These are phyloP conservation scores for Saccharomyces eubayanus DNA, from an alignment of 805 yeast species.

Conservation along the genomic window DNA sequence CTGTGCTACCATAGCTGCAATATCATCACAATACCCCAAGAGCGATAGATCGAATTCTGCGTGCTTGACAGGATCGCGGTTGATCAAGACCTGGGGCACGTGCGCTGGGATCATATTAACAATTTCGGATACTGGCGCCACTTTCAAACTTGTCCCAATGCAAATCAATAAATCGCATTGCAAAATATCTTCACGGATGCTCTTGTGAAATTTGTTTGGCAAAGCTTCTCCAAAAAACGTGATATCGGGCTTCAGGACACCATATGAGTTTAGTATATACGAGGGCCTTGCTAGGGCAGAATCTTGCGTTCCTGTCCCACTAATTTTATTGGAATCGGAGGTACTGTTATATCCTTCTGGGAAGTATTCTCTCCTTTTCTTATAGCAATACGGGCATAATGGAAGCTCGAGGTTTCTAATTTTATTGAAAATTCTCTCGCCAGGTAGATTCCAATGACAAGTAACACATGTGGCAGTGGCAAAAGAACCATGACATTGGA, in stretches of 20 bases:
- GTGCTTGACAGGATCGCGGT: slow-evolving; percentile 66
- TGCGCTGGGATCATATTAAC: slow-evolving; percentile 57
- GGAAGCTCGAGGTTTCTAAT: slow-evolving; percentile 58
- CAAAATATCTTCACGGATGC: slow-evolving; percentile 48
- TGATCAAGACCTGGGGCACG: slow-evolving; percentile 75
- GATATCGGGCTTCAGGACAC: slow-evolving; percentile 87
- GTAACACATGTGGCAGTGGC: slow-evolving; percentile 79
- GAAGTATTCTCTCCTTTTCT: slow-evolving; percentile 33
- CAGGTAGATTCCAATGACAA: slow-evolving; percentile 59
- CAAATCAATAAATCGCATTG: slow-evolving; percentile 74
- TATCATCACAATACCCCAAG: slow-evolving; percentile 79
- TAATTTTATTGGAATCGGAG: neutral
- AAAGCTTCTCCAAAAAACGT: slow-evolving; percentile 85
- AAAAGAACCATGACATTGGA: slow-evolving; percentile 90
- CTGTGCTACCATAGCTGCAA: slow-evolving; percentile 54
- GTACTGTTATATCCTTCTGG: slow-evolving; percentile 12
- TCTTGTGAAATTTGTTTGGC: slow-evolving; percentile 58
- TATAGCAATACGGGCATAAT: slow-evolving; percentile 57
- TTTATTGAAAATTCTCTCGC: slow-evolving; percentile 52
- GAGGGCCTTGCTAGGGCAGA: neutral
- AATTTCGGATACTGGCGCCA: slow-evolving; percentile 84
- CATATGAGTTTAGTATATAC: slow-evolving; percentile 41
- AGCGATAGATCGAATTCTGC: slow-evolving; percentile 71
- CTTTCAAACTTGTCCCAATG: slow-evolving; percentile 89
- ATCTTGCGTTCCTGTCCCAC: neutral